Conservation (phyloP, 108 stramenopile genomes). For the Stephanodiscus minutulus region DNA sequence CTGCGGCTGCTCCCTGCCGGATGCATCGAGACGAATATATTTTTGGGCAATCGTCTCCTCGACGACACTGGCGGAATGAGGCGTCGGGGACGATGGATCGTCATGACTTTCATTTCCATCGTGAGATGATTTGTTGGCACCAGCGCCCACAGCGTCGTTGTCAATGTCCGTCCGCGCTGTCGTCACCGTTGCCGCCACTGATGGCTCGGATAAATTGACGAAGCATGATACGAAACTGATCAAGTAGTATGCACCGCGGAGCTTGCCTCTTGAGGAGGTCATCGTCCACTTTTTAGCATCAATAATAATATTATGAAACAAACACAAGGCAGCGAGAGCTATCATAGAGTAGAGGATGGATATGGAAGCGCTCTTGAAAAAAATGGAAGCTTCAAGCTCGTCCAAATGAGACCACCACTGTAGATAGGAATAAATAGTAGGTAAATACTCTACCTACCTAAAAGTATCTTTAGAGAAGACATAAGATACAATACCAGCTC, state of each 20-base stretch:
- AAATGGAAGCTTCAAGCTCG: no score
- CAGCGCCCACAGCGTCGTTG: neutral
- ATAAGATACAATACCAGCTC: no score
- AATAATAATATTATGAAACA: no score
- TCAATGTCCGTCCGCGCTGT: neutral
- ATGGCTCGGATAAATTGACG: constrained; percentile 1
- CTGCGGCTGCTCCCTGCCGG: neutral
- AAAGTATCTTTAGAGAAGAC: no score
- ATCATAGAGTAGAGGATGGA: no score
- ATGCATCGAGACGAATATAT: neutral
- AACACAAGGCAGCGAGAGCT: no score
- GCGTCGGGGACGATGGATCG: neutral
- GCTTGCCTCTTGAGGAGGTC: no score
- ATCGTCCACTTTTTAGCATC: no score
- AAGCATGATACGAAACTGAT: neutral
- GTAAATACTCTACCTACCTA: no score
- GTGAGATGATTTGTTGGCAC: neutral
- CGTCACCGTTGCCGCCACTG: neutral
- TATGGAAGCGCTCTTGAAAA: no score
- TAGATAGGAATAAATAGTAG: no score
- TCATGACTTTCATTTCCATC: neutral
- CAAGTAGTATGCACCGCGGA: neutral
- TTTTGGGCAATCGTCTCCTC: neutral
- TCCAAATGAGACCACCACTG: no score
- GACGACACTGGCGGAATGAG: neutral